These are phyloP conservation scores for Hymenoscyphus occultus DNA, from an alignment of 2,329 filamentous ascomycete genomes.

Conservation along the genomic window DNA sequence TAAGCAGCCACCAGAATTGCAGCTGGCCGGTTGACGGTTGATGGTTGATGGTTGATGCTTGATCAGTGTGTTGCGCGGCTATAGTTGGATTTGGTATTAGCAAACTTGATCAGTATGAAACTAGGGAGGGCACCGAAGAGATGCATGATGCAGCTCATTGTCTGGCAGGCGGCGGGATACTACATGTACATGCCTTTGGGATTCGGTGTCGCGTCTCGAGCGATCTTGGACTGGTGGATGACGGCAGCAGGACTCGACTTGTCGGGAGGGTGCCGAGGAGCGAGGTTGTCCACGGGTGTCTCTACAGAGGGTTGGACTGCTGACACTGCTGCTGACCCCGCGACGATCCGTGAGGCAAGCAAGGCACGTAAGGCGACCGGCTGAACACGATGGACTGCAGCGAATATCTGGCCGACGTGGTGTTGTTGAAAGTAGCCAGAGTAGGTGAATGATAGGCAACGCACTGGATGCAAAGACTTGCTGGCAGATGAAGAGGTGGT, in stretches of 20 bases:
- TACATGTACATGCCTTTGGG: not conserved
- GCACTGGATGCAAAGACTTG: not conserved
- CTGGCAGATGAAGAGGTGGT: not conserved
- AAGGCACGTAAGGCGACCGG: not conserved
- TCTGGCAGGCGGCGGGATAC: not conserved
- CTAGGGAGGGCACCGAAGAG: not conserved
- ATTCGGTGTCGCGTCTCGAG: not conserved
- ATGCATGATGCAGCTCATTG: slow-evolving; percentile 4
- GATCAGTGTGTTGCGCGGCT: not conserved
- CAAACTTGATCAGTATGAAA: slow-evolving; percentile 6
- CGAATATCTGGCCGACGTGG: not conserved
- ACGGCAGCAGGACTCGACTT: not conserved
- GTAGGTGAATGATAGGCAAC: not conserved
- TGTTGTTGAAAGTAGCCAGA: not conserved
- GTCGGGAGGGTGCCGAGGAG: not conserved
- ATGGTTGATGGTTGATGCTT: not conserved
- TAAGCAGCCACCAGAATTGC: slow-evolving; percentile 21
- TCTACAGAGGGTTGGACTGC: not conserved
- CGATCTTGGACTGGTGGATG: not conserved
- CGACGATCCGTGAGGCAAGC: not conserved
- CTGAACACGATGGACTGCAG: not conserved
- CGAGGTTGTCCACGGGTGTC: not conserved
- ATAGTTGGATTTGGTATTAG: not conserved
- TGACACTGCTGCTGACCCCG: not conserved
- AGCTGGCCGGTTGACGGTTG: not conserved